Conservation (phyloP, 176 grass and related monocot genomes). For the Dendrocalamus sinicus region DNA sequence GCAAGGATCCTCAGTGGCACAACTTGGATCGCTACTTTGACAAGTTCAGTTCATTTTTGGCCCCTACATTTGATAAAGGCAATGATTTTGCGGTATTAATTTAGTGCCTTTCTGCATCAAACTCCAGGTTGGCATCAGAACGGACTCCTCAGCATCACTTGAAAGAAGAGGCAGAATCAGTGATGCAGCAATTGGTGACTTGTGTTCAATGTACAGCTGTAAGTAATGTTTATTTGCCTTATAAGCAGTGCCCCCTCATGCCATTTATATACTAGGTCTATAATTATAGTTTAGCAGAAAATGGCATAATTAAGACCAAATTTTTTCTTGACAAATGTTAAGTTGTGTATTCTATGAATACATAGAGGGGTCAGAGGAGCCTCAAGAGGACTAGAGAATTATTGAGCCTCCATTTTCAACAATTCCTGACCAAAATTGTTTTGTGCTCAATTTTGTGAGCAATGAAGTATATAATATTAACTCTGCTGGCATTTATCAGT, state of each 20-base stretch:
- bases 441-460: constrained; percentile 12
- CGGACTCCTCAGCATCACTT: constrained; percentile 69
- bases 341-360: constrained; percentile 15
- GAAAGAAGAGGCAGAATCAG: constrained; percentile 80
- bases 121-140: constrained; percentile 74
- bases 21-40: constrained; percentile 95
- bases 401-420: not conserved
- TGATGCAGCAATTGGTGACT: constrained; percentile 81
- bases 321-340: constrained; percentile 27
- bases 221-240: constrained; percentile 49
- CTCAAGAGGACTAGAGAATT: constrained; percentile 15
- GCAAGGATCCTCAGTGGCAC: constrained; percentile 99
- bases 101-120: constrained; percentile 19
- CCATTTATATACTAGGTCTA: constrained; percentile 24
- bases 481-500: not conserved
- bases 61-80: constrained; percentile 9
- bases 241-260: not conserved
- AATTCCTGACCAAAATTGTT: not conserved
- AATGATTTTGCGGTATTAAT: constrained; percentile 34
- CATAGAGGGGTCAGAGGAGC: not conserved
- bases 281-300: constrained; percentile 27
- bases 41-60: constrained; percentile 64
- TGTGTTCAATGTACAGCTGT: constrained; percentile 93
- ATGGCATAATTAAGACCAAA: not conserved
- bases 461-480: constrained; percentile 16